Evolutionary conservation across 257 asterid species (phyloP), one percentile per base, ranked within the genome.

Genomic region (Solanum medicagineum): DNA sequence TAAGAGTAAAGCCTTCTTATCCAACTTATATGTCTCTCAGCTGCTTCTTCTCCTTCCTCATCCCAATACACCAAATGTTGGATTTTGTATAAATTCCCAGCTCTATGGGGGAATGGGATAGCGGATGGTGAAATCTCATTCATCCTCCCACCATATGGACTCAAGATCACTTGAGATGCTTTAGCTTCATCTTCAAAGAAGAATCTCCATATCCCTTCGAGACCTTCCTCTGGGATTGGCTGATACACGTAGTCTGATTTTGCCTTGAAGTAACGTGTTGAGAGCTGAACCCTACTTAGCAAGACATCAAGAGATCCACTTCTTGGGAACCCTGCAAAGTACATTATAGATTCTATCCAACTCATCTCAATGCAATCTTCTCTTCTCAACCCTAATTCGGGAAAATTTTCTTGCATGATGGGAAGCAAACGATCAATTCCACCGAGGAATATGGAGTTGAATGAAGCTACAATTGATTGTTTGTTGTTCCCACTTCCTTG

Each of bases 141-240:
- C 86, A 84, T 69, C 57, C 36, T 53, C 4, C 86, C 86, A 47
- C 86, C 86, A 57, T 84, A 84, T 5, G 86, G 86, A 29, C 11
- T 84, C 24, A 84, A 26, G 70, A 68, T 69, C 8, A 84, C 53
- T 44, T 51, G 11, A 24, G 69, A 36, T 3, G 19, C 8, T 66
- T 20, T 0, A 2, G 81, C 81, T 53, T 36, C 81, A 10, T 84
- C 69, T 68, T 84, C 56, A 16, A 20, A 22, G 44, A 84, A 51
- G 10, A 69, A 53, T 29, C 24, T 66, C 86, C 86, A 84, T 4
- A 83, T 26, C 40, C 85, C 85, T 16, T 83, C 55, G 1, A 83
- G 54, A 47, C 80, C 81, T 83, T 47, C 49, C 80, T 63, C 49
- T 14, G 22, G 53, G 10, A 84, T 84, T 69, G 86, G 26, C 22